Conservation (phyloP, 202 grass and related monocot genomes). For the Schoenoplectus triqueter region DNA sequence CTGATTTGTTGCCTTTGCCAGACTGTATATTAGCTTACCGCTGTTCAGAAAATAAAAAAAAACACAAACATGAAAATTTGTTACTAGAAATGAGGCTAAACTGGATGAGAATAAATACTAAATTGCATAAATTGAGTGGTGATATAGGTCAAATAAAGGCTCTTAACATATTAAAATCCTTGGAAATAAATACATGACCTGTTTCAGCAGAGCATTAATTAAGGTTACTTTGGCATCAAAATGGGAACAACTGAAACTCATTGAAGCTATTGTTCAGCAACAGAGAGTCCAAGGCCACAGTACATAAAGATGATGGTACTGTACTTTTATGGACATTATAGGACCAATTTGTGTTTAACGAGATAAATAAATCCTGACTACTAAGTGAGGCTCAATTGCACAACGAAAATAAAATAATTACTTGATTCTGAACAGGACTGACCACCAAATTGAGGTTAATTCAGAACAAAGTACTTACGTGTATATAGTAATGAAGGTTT, state of each 20-base stretch:
- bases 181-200: no score
- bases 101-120: neutral
- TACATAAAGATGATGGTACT: neutral
- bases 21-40: constrained; percentile 71
- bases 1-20: constrained; percentile 69
- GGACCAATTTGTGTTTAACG: neutral
- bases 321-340: neutral
- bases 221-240: neutral
- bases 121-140: neutral
- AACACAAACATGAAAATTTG: constrained; percentile 31
- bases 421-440: neutral
- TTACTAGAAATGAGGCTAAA: neutral
- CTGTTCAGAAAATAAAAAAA: constrained; percentile 51
- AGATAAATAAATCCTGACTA: neutral
- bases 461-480: constrained; percentile 52
- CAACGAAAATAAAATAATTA: constrained; percentile 7
- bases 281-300: neutral
- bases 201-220: neutral
- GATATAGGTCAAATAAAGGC: neutral
- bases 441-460: neutral
- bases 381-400: constrained; percentile 2
- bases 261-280: neutral
- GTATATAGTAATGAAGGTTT: constrained; percentile 93
- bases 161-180: no score
- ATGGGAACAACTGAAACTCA: neutral